A percentile compares a stretch with the other conserved stretches of the same genome.
These are phyloP conservation scores for Metschnikowia koreensis DNA, from an alignment of 805 yeast species.

Conservation along the genomic window DNA sequence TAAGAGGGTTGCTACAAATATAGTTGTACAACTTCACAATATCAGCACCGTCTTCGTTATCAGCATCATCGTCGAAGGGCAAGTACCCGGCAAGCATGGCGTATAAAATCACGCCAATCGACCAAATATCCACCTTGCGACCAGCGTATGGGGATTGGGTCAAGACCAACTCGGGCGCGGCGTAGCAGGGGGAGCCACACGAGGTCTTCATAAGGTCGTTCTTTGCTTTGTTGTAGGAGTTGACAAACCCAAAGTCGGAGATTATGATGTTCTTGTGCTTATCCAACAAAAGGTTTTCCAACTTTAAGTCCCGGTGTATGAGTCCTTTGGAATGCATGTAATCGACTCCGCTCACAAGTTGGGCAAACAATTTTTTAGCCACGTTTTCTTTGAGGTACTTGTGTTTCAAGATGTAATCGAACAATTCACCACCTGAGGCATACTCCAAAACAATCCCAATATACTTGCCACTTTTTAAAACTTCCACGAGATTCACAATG, in stretches of 20 bases:
- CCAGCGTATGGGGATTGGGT: constrained; percentile 87
- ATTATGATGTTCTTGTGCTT: constrained; percentile 83
- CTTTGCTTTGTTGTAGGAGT: constrained; percentile 60
- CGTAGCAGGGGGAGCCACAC: constrained; percentile 98
- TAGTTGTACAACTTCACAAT: constrained; percentile 87
- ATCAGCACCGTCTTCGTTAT: constrained; percentile 94
- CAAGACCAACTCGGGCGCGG: constrained; percentile 95
- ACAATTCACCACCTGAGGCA: constrained; percentile 96
- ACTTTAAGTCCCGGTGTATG: constrained; percentile 73
- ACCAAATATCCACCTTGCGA: constrained; percentile 94
- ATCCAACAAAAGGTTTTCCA: constrained; percentile 74
- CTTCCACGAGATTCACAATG: constrained; percentile 88
- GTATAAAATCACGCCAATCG: constrained; percentile 90
- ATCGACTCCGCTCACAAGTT: constrained; percentile 88
- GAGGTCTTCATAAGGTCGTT: constrained; percentile 86
- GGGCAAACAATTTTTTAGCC: constrained; percentile 89
- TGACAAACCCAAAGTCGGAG: constrained; percentile 94
- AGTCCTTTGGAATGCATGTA: constrained; percentile 82
- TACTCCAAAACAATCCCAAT: constrained; percentile 95
- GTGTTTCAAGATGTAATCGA: constrained; percentile 85
- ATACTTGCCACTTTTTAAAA: constrained; percentile 88
- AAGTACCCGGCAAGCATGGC: constrained; percentile 97
- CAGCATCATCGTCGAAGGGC: constrained; percentile 97
- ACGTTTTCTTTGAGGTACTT: constrained; percentile 81
- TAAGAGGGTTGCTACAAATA: constrained; percentile 85